Evolutionary conservation across 176 grass and related monocot species (phyloP).

Genomic region (Zoysia japonica): DNA sequence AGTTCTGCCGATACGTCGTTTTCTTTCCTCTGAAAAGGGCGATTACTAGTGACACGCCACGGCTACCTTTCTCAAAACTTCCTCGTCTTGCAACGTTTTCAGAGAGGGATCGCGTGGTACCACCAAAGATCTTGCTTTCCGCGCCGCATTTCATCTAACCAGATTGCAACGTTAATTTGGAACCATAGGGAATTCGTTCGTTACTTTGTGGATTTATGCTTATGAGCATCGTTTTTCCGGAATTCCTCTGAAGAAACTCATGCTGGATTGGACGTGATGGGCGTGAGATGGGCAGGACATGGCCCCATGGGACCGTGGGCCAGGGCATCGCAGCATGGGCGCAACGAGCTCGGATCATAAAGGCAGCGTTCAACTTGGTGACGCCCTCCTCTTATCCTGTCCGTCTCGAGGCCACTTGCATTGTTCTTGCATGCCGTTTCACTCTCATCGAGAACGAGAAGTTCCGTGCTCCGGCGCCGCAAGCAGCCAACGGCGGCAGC

Average conservation of each 20-base stretch:
- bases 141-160: neutral
- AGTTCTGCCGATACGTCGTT: neutral
- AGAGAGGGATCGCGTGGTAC: neutral
- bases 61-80: neutral
- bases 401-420: neutral
- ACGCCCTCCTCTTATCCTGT: constrained; percentile 2
- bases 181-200: neutral
- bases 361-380: constrained; percentile 35
- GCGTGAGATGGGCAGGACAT: constrained; percentile 41
- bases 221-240: neutral
- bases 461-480: neutral
- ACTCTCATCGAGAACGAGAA: neutral
- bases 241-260: constrained; percentile 18
- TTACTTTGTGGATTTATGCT: neutral
- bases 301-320: neutral
- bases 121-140: neutral
- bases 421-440: neutral
- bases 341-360: constrained; percentile 28
- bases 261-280: constrained; percentile 38
- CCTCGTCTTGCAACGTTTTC: neutral
- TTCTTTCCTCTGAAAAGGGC: neutral
- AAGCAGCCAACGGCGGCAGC: neutral
- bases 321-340: constrained; percentile 37
- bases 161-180: neutral
- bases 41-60: neutral